These are phyloP conservation scores for Penicillium argentinense DNA, from an alignment of 495 filamentous ascomycete species.

Conservation along the genomic window DNA sequence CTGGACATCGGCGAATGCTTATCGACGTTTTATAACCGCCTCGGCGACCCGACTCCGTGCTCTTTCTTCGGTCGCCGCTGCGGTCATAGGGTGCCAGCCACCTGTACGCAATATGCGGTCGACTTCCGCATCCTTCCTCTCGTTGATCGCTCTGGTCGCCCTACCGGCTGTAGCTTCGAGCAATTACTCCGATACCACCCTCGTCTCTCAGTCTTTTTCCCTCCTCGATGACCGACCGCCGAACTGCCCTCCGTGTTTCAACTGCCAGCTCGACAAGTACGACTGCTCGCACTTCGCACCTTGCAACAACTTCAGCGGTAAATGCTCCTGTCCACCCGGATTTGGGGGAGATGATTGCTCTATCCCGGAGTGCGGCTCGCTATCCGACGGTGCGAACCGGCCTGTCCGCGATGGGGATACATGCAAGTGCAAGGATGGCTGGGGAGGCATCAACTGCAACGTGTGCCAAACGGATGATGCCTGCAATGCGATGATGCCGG, in stretches of 20 bases:
- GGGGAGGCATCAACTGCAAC: conserved; percentile 99
- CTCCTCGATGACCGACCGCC: conserved; percentile 57
- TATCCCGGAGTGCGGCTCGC: conserved; percentile 83
- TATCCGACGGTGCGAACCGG: conserved; percentile 74
- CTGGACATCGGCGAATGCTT: not conserved
- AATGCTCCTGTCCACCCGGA: conserved; percentile 86
- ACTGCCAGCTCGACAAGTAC: conserved; percentile 92
- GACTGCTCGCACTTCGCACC: conserved; percentile 83
- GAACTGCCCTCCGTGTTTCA: conserved; percentile 77
- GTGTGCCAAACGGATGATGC: conserved; percentile 81
- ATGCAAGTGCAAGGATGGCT: conserved; percentile 91
- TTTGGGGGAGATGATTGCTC: conserved; percentile 94
- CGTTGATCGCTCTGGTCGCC: conserved; percentile 25
- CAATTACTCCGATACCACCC: conserved; percentile 32
- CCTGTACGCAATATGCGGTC: conserved; percentile 33
- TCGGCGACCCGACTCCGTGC: conserved; percentile 14
- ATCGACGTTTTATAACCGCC: conserved; percentile 2
- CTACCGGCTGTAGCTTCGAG: conserved; percentile 28
- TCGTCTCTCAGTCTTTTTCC: conserved; percentile 42
- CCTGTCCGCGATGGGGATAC: conserved; percentile 61
- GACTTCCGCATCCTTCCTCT: conserved; percentile 24
- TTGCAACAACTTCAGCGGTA: conserved; percentile 84
- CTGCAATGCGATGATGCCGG: conserved; percentile 83
- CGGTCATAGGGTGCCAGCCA: conserved; percentile 11
- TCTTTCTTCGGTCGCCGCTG: conserved; percentile 9